These are phyloP conservation scores for Simplicillium sp. DNA, from an alignment of 2,329 filamentous ascomycete genomes.

Conservation along the genomic window DNA sequence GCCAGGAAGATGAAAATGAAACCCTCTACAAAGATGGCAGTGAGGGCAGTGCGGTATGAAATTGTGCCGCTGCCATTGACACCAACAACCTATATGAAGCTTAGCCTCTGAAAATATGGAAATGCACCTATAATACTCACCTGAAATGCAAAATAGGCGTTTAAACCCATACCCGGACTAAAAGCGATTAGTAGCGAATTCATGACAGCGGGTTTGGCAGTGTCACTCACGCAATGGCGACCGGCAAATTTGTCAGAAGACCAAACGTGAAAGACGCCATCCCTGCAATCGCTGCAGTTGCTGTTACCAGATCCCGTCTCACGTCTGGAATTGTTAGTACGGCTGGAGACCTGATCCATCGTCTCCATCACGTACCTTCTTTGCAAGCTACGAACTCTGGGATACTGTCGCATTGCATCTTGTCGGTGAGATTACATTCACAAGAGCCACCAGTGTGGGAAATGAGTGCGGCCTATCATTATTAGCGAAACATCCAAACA, in stretches of 20 bases:
- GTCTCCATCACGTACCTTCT: constrained; percentile 25
- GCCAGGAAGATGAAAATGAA: constrained; percentile 56
- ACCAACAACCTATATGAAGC: constrained; percentile 40
- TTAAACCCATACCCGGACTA: constrained; percentile 58
- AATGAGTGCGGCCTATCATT: constrained; percentile 55
- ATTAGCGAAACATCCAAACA: constrained; percentile 4
- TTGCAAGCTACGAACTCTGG: constrained; percentile 34
- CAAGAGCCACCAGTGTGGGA: constrained; percentile 72
- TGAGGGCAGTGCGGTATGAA: constrained; percentile 50
- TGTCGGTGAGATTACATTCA: constrained; percentile 42
- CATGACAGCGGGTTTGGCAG: not conserved
- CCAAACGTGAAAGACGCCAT: constrained; percentile 70
- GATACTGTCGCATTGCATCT: constrained; percentile 38
- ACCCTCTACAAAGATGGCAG: constrained; percentile 55
- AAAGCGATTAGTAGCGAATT: not conserved
- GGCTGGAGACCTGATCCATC: not conserved
- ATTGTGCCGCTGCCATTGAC: constrained; percentile 46
- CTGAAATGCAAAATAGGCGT: constrained; percentile 60
- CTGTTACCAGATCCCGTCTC: constrained; percentile 70
- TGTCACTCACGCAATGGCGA: constrained; percentile 56
- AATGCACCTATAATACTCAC: constrained; percentile 4
- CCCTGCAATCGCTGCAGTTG: constrained; percentile 71
- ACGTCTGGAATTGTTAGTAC: constrained; percentile 33
- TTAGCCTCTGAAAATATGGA: not conserved
- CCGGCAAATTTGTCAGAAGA: constrained; percentile 71